phyloP scores from a whole-genome alignment of 768 basidiomycete genomes.

The Cystofilobasidium macerans region DNA sequence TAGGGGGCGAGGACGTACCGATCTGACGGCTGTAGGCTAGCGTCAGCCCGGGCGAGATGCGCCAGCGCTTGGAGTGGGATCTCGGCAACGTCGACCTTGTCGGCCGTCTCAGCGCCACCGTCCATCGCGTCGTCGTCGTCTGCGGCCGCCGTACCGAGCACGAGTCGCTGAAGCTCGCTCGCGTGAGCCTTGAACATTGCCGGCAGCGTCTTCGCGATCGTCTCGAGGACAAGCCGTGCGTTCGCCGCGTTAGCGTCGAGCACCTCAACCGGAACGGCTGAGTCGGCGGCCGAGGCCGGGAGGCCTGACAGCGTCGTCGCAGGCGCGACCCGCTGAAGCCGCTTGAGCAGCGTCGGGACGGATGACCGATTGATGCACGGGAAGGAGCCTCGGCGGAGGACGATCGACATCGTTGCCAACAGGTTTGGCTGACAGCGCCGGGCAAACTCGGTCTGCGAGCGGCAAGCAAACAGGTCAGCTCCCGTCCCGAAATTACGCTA shows the following conservation, averaged over 20 bases:
- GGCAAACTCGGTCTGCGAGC: constrained; percentile 58
- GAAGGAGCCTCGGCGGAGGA: constrained; percentile 61
- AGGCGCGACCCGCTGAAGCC: constrained; percentile 31
- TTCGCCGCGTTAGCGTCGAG: constrained; percentile 22
- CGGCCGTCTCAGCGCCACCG: too few species aligned
- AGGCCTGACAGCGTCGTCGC: background rate
- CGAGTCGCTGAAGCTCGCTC: constrained; percentile 60
- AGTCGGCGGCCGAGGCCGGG: background rate
- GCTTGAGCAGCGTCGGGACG: constrained; percentile 66
- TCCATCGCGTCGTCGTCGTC: constrained; percentile 41
- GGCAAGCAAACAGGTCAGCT: constrained; percentile 2
- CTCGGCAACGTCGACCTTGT: constrained; percentile 45
- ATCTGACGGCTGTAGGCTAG: constrained; percentile 50
- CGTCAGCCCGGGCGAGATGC: constrained; percentile 52
- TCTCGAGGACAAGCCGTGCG: constrained; percentile 35
- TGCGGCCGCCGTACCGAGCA: constrained; percentile 43
- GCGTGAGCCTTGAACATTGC: constrained; percentile 62
- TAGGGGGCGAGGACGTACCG: constrained; percentile 46
- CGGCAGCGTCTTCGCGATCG: constrained; percentile 64
- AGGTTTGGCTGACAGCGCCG: constrained; percentile 59
- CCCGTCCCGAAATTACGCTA: background rate
- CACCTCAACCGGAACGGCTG: background rate
- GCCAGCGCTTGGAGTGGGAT: constrained; percentile 66
- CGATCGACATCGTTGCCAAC: constrained; percentile 47
- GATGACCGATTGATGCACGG: constrained; percentile 75